These are phyloP conservation scores for Pecoramyces ruminantium DNA, from an alignment of 192 early-diverging fungal species.

Conservation along the genomic window DNA sequence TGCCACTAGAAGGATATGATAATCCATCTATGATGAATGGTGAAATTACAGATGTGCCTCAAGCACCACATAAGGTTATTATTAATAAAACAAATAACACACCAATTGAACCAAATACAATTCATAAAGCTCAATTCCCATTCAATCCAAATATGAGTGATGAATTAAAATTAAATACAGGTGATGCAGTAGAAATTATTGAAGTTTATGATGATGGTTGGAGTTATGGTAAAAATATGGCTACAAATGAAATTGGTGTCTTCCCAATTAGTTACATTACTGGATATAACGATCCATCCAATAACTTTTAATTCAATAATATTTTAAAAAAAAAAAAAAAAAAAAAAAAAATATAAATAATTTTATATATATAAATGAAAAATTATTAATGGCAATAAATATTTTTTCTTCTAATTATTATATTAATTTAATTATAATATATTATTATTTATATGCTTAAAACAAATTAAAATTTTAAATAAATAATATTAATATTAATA, in stretches of 20 bases:
- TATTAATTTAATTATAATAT: too few relatives aligned
- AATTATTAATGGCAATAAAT: too few relatives aligned
- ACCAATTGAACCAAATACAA: not conserved
- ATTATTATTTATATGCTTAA: too few relatives aligned
- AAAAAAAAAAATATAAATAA: too few relatives aligned
- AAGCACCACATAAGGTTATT: not conserved
- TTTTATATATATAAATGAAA: too few relatives aligned
- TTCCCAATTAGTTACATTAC: not conserved
- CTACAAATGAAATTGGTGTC: not conserved
- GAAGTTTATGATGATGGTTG: constrained; percentile 16
- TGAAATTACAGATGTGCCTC: not conserved
- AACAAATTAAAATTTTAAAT: too few relatives aligned
- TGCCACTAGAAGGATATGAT: not conserved
- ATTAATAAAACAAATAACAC: not conserved
- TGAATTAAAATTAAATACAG: constrained; percentile 9
- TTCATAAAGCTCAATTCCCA: not conserved
- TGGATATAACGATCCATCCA: not conserved
- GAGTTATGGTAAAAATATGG: constrained; percentile 1
- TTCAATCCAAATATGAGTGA: constrained; percentile 9
- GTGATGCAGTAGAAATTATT: constrained; percentile 13
- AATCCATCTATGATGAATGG: not conserved
- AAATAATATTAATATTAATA: too few relatives aligned
- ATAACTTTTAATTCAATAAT: not conserved
- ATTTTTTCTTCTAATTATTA: too few relatives aligned
- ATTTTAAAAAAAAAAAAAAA: not conserved